Conservation (phyloP, 208 protist genomes). For the Leptomonas pyrrhocoris region DNA sequence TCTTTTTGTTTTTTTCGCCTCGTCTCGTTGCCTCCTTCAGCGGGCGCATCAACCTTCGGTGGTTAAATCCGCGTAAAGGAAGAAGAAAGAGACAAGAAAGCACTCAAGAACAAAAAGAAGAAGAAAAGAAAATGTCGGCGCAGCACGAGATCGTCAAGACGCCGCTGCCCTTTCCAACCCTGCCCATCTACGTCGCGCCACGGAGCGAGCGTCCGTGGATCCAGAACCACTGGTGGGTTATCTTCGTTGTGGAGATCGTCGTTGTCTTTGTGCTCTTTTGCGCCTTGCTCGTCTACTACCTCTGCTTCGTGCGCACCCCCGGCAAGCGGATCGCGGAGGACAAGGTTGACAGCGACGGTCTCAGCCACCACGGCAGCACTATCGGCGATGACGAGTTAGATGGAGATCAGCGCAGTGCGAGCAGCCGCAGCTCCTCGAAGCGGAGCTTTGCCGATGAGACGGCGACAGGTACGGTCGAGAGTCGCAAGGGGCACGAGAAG, state of each 20-base stretch:
- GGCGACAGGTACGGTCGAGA: neutral
- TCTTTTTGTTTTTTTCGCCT: neutral
- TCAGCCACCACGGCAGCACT: conserved; percentile 25
- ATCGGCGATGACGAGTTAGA: conserved; percentile 5
- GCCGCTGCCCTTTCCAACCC: conserved; percentile 51
- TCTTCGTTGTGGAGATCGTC: conserved; percentile 33
- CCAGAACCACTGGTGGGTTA: conserved; percentile 41
- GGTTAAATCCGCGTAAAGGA: too few species aligned
- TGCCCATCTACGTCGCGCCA: conserved; percentile 27
- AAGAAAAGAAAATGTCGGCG: neutral
- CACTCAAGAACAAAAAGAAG: conserved; percentile 1
- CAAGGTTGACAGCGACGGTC: conserved; percentile 20
- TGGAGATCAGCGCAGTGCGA: conserved; percentile 1
- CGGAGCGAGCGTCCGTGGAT: conserved; percentile 20
- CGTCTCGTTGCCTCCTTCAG: too few species aligned
- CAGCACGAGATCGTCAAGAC: conserved; percentile 38
- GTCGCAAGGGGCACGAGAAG: too few species aligned
- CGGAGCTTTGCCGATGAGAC: conserved; percentile 10
- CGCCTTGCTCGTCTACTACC: conserved; percentile 38
- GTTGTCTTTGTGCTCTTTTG: conserved; percentile 44
- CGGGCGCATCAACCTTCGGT: too few species aligned
- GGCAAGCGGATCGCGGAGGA: conserved; percentile 29
- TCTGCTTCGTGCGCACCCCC: conserved; percentile 29
- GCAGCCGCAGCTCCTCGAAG: conserved; percentile 11
- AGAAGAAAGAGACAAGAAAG: too few species aligned